These are phyloP conservation scores for Entomophthora muscae DNA, from an alignment of 371 early-diverging fungal species.

Conservation along the genomic window DNA sequence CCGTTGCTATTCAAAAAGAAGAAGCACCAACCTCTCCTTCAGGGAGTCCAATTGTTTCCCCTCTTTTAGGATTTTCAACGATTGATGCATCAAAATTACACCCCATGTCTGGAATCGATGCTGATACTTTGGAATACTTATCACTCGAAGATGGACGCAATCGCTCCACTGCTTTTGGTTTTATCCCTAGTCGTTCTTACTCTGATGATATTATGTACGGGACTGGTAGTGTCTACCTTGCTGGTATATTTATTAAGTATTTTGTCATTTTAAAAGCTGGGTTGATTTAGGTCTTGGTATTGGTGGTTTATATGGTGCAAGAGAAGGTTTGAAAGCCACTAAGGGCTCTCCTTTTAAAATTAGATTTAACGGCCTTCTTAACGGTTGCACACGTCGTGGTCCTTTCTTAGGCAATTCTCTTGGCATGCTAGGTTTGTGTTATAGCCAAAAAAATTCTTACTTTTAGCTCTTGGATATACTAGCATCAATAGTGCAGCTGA, in stretches of 20 bases:
- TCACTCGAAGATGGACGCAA: constrained; percentile 26
- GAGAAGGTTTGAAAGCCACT: constrained; percentile 50
- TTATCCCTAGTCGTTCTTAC: constrained; percentile 60
- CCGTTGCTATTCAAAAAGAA: too few relatives aligned
- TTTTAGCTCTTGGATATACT: constrained; percentile 7
- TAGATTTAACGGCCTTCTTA: constrained; percentile 64
- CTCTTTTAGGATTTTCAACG: neutral
- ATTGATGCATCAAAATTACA: constrained; percentile 28
- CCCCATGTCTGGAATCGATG: constrained; percentile 31
- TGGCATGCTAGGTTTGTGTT: constrained; percentile 35
- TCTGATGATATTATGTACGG: constrained; percentile 78
- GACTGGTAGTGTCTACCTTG: constrained; percentile 60
- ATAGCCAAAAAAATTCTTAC: neutral
- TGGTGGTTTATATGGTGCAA: constrained; percentile 65
- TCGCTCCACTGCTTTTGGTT: constrained; percentile 17
- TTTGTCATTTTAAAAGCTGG: neutral
- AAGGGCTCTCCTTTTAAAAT: constrained; percentile 45
- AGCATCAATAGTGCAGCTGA: neutral
- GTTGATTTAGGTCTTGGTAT: constrained; percentile 26
- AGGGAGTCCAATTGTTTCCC: neutral
- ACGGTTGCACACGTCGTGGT: constrained; percentile 68
- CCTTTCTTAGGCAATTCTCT: constrained; percentile 73
- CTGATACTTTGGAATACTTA: constrained; percentile 33
- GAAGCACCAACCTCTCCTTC: too few relatives aligned
- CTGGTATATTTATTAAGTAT: constrained; percentile 23